Conservation (phyloP, 768 basidiomycete genomes). For the Russula sp. region DNA sequence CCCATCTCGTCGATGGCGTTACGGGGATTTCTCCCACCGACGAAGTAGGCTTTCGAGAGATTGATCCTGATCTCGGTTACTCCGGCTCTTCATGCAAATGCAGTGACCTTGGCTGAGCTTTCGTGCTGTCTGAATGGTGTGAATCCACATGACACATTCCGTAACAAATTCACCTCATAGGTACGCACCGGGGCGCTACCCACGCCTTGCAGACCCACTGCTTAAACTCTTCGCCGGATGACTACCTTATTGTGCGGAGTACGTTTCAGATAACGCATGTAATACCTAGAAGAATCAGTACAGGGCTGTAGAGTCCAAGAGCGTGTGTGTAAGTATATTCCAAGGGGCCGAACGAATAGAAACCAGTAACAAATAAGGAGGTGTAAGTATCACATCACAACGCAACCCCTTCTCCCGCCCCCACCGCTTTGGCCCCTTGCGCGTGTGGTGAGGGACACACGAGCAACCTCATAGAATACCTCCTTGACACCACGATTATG, state of each 20-base stretch:
- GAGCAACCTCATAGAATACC: constrained; percentile 87
- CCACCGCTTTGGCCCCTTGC: constrained; percentile 50
- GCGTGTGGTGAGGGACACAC: constrained; percentile 71
- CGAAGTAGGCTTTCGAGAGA: no score
- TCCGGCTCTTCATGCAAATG: background rate
- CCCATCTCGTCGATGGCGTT: no score
- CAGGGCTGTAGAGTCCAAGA: constrained; percentile 4
- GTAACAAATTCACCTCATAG: background rate
- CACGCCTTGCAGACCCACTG: background rate
- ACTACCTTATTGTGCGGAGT: background rate
- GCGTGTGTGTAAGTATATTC: constrained; percentile 16
- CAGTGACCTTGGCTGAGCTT: background rate
- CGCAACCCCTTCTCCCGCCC: constrained; percentile 36
- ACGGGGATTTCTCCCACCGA: no score
- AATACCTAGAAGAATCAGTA: constrained; percentile 19
- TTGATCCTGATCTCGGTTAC: no score
- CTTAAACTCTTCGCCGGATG: background rate
- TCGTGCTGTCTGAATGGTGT: no score
- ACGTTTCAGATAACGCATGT: constrained; percentile 3
- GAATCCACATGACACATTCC: background rate
- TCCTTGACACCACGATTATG: constrained; percentile 93
- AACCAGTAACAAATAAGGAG: background rate
- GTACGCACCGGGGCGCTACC: background rate
- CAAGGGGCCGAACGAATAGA: background rate
- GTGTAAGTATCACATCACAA: constrained; percentile 44